These are phyloP conservation scores for Nidula niveotomentosa DNA, from an alignment of 1,284 basidiomycete genomes.

Conservation along the genomic window DNA sequence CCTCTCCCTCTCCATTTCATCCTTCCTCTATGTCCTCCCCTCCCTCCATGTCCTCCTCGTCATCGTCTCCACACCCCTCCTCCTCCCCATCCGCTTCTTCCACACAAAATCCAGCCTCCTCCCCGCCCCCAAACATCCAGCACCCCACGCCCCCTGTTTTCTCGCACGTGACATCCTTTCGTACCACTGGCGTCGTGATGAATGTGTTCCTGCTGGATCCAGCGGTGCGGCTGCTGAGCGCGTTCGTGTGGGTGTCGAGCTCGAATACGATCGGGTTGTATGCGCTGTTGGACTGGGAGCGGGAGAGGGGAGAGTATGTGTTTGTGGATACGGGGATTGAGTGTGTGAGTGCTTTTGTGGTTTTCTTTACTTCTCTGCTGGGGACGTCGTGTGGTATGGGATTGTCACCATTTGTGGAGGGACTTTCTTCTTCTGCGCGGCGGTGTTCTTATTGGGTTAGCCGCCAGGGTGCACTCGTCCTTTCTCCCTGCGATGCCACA, in stretches of 20 bases:
- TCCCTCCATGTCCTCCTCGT: too few species aligned
- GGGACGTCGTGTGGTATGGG: not conserved
- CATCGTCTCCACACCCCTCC: too few species aligned
- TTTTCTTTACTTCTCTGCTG: constrained; percentile 3
- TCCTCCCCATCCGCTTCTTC: too few species aligned
- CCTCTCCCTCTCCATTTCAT: constrained; percentile 19
- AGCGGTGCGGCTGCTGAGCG: constrained; percentile 54
- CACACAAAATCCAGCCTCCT: too few species aligned
- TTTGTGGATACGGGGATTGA: constrained; percentile 72
- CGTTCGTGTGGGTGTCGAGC: constrained; percentile 61
- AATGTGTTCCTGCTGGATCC: constrained; percentile 77
- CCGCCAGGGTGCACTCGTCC: too few species aligned
- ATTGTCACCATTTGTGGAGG: too few species aligned
- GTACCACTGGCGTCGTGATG: constrained; percentile 68
- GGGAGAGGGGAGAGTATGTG: constrained; percentile 50
- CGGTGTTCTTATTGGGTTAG: too few species aligned
- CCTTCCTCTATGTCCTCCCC: too few species aligned
- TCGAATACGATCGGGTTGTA: constrained; percentile 58
- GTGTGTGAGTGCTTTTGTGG: constrained; percentile 48
- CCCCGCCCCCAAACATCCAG: too few species aligned
- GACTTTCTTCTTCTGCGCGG: too few species aligned
- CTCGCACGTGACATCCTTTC: constrained; percentile 56
- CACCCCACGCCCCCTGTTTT: constrained; percentile 43
- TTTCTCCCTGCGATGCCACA: too few species aligned
- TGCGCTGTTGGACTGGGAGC: constrained; percentile 64